Evolutionary conservation across 2,329 filamentous ascomycete species (phyloP), one percentile per base, ranked within the genome.

Genomic region (Fusarium mundagurra): DNA sequence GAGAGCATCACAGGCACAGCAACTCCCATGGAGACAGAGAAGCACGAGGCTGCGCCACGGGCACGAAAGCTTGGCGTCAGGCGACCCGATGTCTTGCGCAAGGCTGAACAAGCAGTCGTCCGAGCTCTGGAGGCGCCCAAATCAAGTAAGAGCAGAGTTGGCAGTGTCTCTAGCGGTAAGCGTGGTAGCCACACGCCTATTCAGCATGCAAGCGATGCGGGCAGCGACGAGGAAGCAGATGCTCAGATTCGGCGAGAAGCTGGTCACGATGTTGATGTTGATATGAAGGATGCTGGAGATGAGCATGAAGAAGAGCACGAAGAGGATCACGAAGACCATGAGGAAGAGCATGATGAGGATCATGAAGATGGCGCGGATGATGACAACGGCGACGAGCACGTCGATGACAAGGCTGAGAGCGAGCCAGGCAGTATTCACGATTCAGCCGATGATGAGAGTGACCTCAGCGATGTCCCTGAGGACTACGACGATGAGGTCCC

Each of bases 371-470:
- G 55, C 72, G 81, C 55, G 75, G 81, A 58, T 64, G 80, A 71
- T 70, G 82, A 41, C 75, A 80, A 61, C 74, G 82, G 57, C 71
- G 82, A 72, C 50, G 78, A 84, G 54, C 85, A 87, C 33, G 83
- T 77, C 13, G 81, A 77, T 77, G 82, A 75, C 41, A 80, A 72
- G 60, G 73, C 73, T 11, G 78, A 80, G 29, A 79, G 79, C 44
- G 80, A 79, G 22, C 66, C 87, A 1, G 88, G 88, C 11, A 93
- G 89, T 67, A 82, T 91, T 13, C 89, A 91, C 68, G 90, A 92
- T 69, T 91, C 88, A 45, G 91, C 89, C 1, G 91, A 93, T 71
- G 90, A 92, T 62, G 91, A 93, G 80, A 93, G 91, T 77, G 91
- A 93, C 71, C 84, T 93, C 0, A 93, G 90, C 60, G 92, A 93